These are phyloP conservation scores for Paraphoma chrysanthemicola DNA, from an alignment of 2,329 filamentous ascomycete genomes.

Conservation along the genomic window DNA sequence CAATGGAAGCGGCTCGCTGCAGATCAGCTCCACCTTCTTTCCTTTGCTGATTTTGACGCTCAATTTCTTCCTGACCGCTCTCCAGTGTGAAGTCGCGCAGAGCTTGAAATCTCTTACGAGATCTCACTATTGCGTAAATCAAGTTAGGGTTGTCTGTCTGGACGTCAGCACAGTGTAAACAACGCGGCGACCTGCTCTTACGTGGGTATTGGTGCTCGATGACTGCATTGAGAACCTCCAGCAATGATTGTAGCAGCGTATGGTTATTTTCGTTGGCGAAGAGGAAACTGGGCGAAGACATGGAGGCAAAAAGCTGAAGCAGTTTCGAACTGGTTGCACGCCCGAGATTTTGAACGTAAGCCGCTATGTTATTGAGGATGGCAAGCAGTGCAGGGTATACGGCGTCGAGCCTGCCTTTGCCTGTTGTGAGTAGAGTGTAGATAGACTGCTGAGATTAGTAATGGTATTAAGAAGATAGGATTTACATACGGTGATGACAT, in stretches of 20 bases:
- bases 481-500: conserved; percentile 78
- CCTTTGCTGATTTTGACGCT: conserved; percentile 74
- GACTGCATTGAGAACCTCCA: conserved; percentile 89
- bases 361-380: conserved; percentile 90
- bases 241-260: conserved; percentile 75
- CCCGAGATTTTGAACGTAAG: conserved; percentile 80
- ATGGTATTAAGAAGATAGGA: neutral
- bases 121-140: conserved; percentile 78
- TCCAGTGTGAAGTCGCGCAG: conserved; percentile 89
- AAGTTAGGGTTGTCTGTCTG: conserved; percentile 77
- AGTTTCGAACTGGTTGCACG: conserved; percentile 79
- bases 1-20: conserved; percentile 66
- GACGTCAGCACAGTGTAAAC: conserved; percentile 13
- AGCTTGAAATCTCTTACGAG: conserved; percentile 82
- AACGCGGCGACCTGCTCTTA: conserved; percentile 51
- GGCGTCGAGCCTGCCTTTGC: conserved; percentile 86
- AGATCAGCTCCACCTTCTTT: conserved; percentile 61
- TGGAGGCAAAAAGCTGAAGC: conserved; percentile 85
- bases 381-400: conserved; percentile 92
- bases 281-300: conserved; percentile 92
- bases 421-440: conserved; percentile 87
- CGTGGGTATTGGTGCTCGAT: conserved; percentile 86
- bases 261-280: conserved; percentile 94
- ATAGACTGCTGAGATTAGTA: conserved; percentile 70
- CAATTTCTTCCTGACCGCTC: conserved; percentile 89